Evolutionary conservation across 2,329 filamentous ascomycete species (phyloP).

Genomic region (Fusarium coffeatum): DNA sequence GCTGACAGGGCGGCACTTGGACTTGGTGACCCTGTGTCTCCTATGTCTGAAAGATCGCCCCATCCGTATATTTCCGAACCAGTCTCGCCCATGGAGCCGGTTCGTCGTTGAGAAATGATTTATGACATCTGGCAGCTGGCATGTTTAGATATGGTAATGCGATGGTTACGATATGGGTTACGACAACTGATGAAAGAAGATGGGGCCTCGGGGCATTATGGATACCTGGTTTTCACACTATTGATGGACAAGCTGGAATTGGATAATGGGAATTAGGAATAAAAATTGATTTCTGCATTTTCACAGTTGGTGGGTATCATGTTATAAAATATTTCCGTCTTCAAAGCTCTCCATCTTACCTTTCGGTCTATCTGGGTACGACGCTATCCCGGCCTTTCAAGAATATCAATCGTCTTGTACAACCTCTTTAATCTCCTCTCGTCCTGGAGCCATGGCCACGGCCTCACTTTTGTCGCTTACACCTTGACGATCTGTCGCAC

Average conservation of each 20-base stretch:
- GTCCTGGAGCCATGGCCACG: constrained; percentile 57
- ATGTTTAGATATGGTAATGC: constrained; percentile 18
- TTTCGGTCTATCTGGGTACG: not conserved
- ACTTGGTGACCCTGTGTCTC: constrained; percentile 34
- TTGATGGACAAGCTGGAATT: constrained; percentile 22
- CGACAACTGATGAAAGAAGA: constrained; percentile 21
- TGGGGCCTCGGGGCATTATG: constrained; percentile 11
- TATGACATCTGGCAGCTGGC: not conserved
- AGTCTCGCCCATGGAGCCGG: constrained; percentile 17
- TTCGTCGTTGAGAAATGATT: constrained; percentile 20
- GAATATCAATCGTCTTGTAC: constrained; percentile 68
- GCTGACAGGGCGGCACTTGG: constrained; percentile 9
- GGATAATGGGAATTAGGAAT: not conserved
- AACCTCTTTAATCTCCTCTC: constrained; percentile 72
- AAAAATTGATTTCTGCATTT: constrained; percentile 33
- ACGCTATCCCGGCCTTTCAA: not conserved
- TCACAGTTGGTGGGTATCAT: constrained; percentile 50
- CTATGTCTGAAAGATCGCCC: constrained; percentile 29
- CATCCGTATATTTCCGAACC: constrained; percentile 13
- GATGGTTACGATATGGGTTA: constrained; percentile 29
- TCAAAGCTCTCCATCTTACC: not conserved
- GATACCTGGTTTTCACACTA: constrained; percentile 25
- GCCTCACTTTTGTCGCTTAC: constrained; percentile 59
- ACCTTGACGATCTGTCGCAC: constrained; percentile 59
- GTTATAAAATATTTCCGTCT: not conserved